phyloP scores from a whole-genome alignment of 345 rosid genomes.

The Populus pruinosa region DNA sequence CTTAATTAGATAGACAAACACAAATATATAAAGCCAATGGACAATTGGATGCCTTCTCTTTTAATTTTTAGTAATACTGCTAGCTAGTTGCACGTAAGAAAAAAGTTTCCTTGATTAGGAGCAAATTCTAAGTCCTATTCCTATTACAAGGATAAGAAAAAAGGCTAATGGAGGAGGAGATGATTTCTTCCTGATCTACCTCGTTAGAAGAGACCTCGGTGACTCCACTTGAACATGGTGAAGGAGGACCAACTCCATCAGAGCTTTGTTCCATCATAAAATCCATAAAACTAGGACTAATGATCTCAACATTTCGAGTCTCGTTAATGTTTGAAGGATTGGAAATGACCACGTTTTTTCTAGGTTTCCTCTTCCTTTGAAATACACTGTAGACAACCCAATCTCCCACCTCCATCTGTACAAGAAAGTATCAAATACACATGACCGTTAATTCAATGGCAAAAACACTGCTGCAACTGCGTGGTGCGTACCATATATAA shows the following conservation, averaged over 20 bases:
- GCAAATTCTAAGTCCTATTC: slow-evolving; percentile 12
- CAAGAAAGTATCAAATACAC: slow-evolving; percentile 8
- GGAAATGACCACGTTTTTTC: slow-evolving; percentile 13
- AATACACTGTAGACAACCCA: slow-evolving; percentile 66
- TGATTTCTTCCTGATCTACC: slow-evolving; percentile 39
- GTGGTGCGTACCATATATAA: too few relatives aligned
- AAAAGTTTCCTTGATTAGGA: not conserved
- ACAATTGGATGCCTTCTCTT: not conserved
- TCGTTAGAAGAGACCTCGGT: slow-evolving; percentile 24
- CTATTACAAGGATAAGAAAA: slow-evolving; percentile 17
- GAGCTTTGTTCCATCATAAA: slow-evolving; percentile 33
- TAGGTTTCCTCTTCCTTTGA: slow-evolving; percentile 50
- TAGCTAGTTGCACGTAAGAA: not conserved
- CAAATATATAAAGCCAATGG: not conserved
- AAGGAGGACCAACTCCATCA: slow-evolving; percentile 44
- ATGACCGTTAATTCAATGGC: not conserved
- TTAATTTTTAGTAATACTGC: not conserved
- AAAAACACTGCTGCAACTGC: not conserved
- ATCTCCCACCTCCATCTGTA: slow-evolving; percentile 40
- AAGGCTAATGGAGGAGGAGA: slow-evolving; percentile 5
- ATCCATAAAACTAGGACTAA: slow-evolving; percentile 21
- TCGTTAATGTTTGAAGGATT: slow-evolving; percentile 5
- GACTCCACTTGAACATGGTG: slow-evolving; percentile 53
- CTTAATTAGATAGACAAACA: not conserved
- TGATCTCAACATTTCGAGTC: not conserved